Evolutionary conservation across 345 rosid genomes (phyloP), one percentile per base, ranked within the genome.

Genomic region (Boechera divaricarpa): DNA sequence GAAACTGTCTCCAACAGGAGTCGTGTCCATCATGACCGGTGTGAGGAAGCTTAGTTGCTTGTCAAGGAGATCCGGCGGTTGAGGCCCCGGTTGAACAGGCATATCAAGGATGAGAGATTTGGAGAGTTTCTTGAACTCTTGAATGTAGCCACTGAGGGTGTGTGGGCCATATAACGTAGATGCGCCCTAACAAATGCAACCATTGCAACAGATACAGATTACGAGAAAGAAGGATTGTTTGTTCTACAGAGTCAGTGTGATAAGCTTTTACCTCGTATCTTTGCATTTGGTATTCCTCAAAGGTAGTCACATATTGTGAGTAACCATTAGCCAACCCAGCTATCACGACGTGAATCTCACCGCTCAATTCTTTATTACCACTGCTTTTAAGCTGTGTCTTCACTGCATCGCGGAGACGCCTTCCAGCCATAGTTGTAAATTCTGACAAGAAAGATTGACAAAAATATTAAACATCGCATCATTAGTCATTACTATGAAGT

Each of bases 381-480:
- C 78, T 80, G 81, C 89, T 80, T 71, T 83, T 78, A 48, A 96
- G 89, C 63, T 91, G 85, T 1, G 81, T 35, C 84, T 87, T 86
- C 74, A 96, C 96, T 67, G 99, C 94, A 70, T 91, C 92, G n/a
- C 98, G 90, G 68, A 96, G 99, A 36, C 95, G 96, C 84, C 99
- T 91, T 79, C 99, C 98, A 77, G 99, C 93, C 99, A 96, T 96
- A 59, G 99, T 91, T 54, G 99, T 88, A 70, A 93, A 96, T 82
- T 96, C 99, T 96, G 86, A 65, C 51, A 72, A 79, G 66, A 68
- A 54, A 62, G 66, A 69, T 26, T 54, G 49, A 31, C 11, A 16
- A 11, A 26, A 64, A 38, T 26, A 49, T 55, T 31, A 75, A 49
- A n/a, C 49, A 70, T 55, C 45, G 16, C 54, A 57, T 67, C 73